Evolutionary conservation across 2,329 filamentous ascomycete genomes (phyloP).

Genomic region (Dichotomopilus funicola): DNA sequence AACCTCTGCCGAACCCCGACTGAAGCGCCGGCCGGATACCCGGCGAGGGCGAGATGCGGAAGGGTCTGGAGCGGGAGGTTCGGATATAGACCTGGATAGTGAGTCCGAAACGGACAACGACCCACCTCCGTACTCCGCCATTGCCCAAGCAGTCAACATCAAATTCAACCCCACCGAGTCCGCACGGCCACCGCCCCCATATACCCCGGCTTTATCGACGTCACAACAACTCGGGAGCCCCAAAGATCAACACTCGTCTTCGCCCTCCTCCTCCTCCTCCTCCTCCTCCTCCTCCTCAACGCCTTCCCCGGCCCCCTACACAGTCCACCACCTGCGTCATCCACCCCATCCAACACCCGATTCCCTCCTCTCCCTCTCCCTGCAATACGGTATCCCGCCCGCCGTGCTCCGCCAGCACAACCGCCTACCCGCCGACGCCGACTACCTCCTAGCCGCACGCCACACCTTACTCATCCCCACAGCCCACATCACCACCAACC

Average conservation of each 20-base stretch:
- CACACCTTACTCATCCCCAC: slow-evolving; percentile 66
- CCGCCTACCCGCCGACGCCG: slow-evolving; percentile 52
- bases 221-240: too few relatives aligned
- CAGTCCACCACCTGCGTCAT: slow-evolving; percentile 60
- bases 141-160: slow-evolving; percentile 28
- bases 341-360: slow-evolving; percentile 54
- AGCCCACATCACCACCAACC: slow-evolving; percentile 53
- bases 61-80: background rate
- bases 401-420: slow-evolving; percentile 59
- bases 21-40: background rate
- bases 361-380: slow-evolving; percentile 58
- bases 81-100: background rate
- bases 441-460: slow-evolving; percentile 64
- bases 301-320: slow-evolving; percentile 43
- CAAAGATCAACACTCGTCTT: slow-evolving; percentile 25
- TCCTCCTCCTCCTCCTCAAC: slow-evolving; percentile 28
- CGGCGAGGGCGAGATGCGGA: background rate
- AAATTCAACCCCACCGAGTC: slow-evolving; percentile 47
- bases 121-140: background rate
- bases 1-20: slow-evolving; percentile 36
- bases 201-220: too few relatives aligned
- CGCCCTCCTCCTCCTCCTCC: slow-evolving; percentile 29
- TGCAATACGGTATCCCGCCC: slow-evolving; percentile 64
- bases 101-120: background rate
- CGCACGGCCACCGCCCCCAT: slow-evolving; percentile 41